Evolutionary conservation across 2,329 filamentous ascomycete genomes (phyloP).

Genomic region (Xylariaceae sp.): DNA sequence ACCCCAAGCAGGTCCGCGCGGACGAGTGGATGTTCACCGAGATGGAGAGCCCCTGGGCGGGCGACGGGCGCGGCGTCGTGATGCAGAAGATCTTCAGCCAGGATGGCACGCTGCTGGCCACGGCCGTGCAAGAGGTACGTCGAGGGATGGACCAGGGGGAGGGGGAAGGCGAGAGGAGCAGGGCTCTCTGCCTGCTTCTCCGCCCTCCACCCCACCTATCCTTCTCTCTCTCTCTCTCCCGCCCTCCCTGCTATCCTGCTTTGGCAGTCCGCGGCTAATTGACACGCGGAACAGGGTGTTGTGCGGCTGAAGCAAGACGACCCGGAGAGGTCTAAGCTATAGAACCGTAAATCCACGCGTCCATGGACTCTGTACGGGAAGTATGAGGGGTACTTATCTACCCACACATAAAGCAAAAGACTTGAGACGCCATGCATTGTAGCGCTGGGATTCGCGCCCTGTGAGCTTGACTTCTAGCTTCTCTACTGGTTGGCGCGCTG

Average conservation of each 20-base stretch:
- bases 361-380: no score
- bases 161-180: not conserved
- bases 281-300: conserved; percentile 17
- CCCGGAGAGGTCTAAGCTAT: conserved; percentile 1
- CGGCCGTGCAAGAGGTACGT: conserved; percentile 69
- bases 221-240: not conserved
- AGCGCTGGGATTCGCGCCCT: no score
- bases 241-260: conserved; percentile 2
- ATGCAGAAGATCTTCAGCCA: conserved; percentile 64
- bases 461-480: no score
- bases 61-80: conserved; percentile 69
- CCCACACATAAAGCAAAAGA: no score
- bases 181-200: not conserved
- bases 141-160: not conserved
- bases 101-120: conserved; percentile 68
- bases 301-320: conserved; percentile 20
- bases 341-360: no score
- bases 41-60: conserved; percentile 74
- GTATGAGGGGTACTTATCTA: no score
- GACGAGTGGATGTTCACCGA: conserved; percentile 76
- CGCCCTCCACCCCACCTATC: not conserved
- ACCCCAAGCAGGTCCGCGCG: conserved; percentile 48
- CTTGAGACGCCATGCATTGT: no score
- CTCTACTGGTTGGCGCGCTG: no score
- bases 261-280: not conserved